Base-by-base conservation (phyloP, 2,329 filamentous ascomycete genomes). In the Fusarium papillatum region DNA sequence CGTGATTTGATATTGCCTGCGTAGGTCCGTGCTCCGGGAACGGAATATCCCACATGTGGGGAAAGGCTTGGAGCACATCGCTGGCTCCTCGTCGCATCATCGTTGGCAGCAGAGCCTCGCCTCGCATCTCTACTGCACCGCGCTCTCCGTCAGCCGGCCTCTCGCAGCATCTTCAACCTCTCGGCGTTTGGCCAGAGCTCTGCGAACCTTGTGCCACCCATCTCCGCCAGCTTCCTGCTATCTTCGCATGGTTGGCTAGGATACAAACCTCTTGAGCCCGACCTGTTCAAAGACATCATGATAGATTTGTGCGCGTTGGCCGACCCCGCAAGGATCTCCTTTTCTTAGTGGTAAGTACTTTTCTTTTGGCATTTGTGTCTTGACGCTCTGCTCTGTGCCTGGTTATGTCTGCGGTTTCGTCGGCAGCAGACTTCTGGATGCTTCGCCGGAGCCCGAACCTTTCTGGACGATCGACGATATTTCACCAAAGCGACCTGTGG, bases 321-420 rank as follows among this genome's bases (percentile, higher is more conserved):
- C 71, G 78, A 80, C 74, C 73, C 78, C 76, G 75, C 78, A 74
- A 80, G 79, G 74, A 77, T 81, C 75, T 82, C 77, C 80, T 82
- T 81, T 72, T 85, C 80, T 80, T 86, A 86, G 83, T 84, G 83
- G 85, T 86, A 78, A 83, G 84, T 82, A 36, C 17, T 64, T 53
- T 61, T 70, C 69, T 63, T 55, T 71, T 17, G 55, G 46, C 59
- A 55, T 71, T 60, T 46, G 41, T 63, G 61, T 69, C 41, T 55
- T 41, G 43, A 31, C 53, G 50, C 66, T 64, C 31, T 64, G 69
- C 64, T 55, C n/a, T 50, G 74, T 43, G 61, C 24, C 22, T 39
- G 17, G 38, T 11, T 34, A 17, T 29, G 36, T 38, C 38, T 64
- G 67, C 26, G 66, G 46, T 36, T 41, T 43, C 63, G 62, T 24